Conservation (phyloP, 441 rosid species). For the Eutrema salsugineum region DNA sequence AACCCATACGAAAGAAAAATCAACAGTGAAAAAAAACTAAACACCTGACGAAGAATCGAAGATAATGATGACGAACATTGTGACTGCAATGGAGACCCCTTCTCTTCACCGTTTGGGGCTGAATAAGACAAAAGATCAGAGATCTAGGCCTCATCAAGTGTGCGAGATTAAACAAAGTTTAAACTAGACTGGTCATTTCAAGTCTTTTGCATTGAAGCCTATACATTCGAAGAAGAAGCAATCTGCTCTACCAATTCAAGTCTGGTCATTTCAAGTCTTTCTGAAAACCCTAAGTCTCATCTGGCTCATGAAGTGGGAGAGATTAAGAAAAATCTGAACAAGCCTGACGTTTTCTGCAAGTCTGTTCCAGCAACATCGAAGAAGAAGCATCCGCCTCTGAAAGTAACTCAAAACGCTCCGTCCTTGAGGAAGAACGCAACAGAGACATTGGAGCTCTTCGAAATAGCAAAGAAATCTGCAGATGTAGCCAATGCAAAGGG, state of each 20-base stretch:
- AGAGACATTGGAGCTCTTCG: constrained; percentile 4
- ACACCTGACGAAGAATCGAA: too few relatives aligned
- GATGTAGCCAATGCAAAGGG: constrained; percentile 13
- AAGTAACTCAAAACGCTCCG: not conserved
- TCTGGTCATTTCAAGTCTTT: too few relatives aligned
- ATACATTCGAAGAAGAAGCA: not conserved
- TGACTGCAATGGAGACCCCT: too few relatives aligned
- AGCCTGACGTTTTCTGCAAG: not conserved
- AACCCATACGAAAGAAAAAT: too few relatives aligned
- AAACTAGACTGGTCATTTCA: not conserved
- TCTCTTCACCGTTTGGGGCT: too few relatives aligned
- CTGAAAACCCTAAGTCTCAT: not conserved
- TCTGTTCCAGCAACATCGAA: not conserved
- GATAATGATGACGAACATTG: too few relatives aligned
- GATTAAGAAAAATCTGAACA: not conserved
- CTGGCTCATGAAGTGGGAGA: not conserved
- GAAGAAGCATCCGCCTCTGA: not conserved
- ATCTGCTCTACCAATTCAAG: not conserved
- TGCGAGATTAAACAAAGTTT: too few relatives aligned
- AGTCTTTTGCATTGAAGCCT: not conserved
- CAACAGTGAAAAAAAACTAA: too few relatives aligned
- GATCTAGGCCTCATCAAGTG: too few relatives aligned
- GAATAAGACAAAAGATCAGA: too few relatives aligned
- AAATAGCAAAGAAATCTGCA: constrained; percentile 14
- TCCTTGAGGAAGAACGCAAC: not conserved